Percentiles rank a stretch among this genome's conserved stretches.
Conservation (phyloP, 305 asterid species). For the Fraxinus angustifolia region DNA sequence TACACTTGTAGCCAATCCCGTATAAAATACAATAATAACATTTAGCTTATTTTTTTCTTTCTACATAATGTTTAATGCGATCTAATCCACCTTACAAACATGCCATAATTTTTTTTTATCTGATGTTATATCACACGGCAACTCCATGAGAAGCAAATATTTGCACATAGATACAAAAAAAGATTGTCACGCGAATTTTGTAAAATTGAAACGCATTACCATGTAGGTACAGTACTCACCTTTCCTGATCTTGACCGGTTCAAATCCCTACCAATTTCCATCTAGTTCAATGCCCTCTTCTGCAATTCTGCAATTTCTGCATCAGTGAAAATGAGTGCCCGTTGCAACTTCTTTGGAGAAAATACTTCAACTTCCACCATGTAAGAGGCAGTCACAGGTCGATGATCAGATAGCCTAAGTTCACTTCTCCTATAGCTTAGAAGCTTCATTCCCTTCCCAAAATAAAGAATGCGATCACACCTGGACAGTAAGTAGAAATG, state of each 20-base stretch:
- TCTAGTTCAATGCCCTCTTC: conserved; percentile 39
- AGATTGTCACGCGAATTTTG: neutral
- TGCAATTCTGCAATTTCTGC: conserved; percentile 55
- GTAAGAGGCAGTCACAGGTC: conserved; percentile 78
- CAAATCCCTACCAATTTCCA: conserved; percentile 29
- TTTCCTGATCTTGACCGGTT: conserved; percentile 30
- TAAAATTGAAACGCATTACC: neutral
- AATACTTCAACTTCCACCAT: conserved; percentile 81
- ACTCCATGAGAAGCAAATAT: neutral
- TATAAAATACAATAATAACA: neutral
- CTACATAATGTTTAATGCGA: neutral
- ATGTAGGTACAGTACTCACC: conserved; percentile 36
- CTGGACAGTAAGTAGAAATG: conserved; percentile 32
- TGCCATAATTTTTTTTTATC: neutral
- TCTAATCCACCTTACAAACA: neutral
- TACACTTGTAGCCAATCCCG: neutral
- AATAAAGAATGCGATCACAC: conserved; percentile 85
- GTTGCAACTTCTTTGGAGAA: conserved; percentile 69
- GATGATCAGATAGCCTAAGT: conserved; percentile 73
- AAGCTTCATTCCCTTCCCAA: conserved; percentile 72
- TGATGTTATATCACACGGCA: neutral
- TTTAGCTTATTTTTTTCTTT: neutral
- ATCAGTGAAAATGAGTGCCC: conserved; percentile 78
- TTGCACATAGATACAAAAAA: neutral
- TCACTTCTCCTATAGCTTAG: conserved; percentile 68